These are phyloP conservation scores for Coemansia sp. DNA, from an alignment of 192 early-diverging fungal genomes.

Conservation along the genomic window DNA sequence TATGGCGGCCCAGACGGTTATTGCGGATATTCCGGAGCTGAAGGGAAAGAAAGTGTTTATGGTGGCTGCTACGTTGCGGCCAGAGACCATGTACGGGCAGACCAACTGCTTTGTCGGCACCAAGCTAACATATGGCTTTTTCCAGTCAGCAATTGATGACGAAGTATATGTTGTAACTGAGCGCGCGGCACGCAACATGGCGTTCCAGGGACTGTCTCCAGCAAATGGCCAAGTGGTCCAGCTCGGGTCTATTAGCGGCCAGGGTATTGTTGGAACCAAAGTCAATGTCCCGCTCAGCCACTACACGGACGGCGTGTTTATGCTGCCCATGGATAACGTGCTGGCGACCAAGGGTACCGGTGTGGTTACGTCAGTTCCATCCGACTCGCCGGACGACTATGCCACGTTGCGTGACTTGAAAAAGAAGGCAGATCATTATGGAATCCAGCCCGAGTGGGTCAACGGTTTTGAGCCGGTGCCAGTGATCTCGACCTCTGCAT, in stretches of 20 bases:
- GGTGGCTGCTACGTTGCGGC: constrained; percentile 93
- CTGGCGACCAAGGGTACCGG: constrained; percentile 96
- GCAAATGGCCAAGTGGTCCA: constrained; percentile 65
- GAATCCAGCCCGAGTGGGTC: constrained; percentile 87
- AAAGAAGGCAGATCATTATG: constrained; percentile 93
- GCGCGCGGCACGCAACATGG: constrained; percentile 96
- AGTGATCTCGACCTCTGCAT: constrained; percentile 83
- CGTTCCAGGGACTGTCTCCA: constrained; percentile 83
- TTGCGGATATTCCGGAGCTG: constrained; percentile 57
- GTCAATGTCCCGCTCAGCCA: constrained; percentile 83
- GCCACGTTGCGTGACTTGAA: constrained; percentile 86
- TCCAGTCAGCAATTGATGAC: constrained; percentile 62
- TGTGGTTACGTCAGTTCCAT: constrained; percentile 98
- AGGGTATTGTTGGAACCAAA: constrained; percentile 81
- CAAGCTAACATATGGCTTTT: constrained; percentile 91
- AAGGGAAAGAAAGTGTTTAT: constrained; percentile 79
- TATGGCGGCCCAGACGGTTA: constrained; percentile 40
- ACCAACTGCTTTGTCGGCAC: constrained; percentile 97
- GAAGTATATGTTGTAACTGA: constrained; percentile 90
- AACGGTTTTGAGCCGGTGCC: constrained; percentile 76
- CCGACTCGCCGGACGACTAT: constrained; percentile 97
- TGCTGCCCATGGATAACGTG: constrained; percentile 97
- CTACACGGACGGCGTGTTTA: constrained; percentile 77
- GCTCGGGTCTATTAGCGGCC: constrained; percentile 76
- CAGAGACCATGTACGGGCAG: constrained; percentile 99